phyloP scores from a whole-genome alignment of 805 yeast genomes.

The Candida coquimbonensis region DNA sequence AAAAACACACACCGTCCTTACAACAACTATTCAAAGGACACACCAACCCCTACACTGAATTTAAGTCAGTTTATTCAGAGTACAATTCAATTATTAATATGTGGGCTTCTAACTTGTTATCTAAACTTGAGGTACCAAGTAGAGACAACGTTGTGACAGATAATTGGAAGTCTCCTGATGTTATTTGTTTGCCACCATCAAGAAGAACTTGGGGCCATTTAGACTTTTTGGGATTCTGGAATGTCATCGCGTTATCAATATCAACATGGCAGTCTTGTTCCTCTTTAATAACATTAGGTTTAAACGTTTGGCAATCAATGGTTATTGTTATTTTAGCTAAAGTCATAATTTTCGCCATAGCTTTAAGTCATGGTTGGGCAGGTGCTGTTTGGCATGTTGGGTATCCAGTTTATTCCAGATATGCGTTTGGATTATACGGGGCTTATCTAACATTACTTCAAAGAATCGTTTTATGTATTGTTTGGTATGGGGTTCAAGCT shows the following conservation, averaged over 20 bases:
- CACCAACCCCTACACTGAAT: too few species aligned
- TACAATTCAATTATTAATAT: background rate
- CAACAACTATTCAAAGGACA: too few species aligned
- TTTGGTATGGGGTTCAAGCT: conserved; percentile 41
- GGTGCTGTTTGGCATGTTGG: conserved; percentile 46
- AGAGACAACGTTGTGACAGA: conserved; percentile 14
- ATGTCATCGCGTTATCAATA: conserved; percentile 31
- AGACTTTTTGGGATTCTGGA: conserved; percentile 38
- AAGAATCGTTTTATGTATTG: conserved; percentile 37
- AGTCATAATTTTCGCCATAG: conserved; percentile 31
- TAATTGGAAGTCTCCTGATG: conserved; percentile 32
- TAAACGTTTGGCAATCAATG: conserved; percentile 38
- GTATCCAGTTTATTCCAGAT: conserved; percentile 37
- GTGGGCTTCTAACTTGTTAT: conserved; percentile 2
- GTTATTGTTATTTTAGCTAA: conserved; percentile 36
- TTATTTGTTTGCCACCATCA: conserved; percentile 37
- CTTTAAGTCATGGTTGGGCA: conserved; percentile 37
- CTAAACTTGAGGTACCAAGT: conserved; percentile 15
- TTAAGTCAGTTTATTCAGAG: too few species aligned
- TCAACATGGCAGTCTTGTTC: conserved; percentile 37
- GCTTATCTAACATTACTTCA: conserved; percentile 36
- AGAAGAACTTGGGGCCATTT: conserved; percentile 41
- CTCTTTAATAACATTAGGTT: conserved; percentile 35
- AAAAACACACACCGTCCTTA: too few species aligned
- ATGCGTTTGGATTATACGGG: conserved; percentile 41